These are phyloP conservation scores for Termitomyces heimii DNA, from an alignment of 768 basidiomycete species.

Conservation along the genomic window DNA sequence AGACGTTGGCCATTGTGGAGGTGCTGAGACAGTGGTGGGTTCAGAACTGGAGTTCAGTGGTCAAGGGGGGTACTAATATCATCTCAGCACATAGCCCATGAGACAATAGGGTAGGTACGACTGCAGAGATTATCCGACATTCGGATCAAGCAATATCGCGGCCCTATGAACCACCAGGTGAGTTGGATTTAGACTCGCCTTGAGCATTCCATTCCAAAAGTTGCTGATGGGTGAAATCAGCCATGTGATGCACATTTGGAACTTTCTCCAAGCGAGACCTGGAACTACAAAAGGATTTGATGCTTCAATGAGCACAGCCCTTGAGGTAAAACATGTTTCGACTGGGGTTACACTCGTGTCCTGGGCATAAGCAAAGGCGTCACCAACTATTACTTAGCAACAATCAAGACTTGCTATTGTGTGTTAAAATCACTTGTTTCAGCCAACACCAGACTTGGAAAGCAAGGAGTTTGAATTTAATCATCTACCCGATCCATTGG, in stretches of 20 bases:
- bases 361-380: not conserved
- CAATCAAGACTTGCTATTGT: not conserved
- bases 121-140: conserved; percentile 6
- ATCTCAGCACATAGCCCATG: conserved; percentile 2
- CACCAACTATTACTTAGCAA: too few species aligned
- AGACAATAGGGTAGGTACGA: conserved; percentile 1
- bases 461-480: not conserved
- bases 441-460: not conserved
- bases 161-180: not conserved
- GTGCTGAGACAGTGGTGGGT: not conserved
- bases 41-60: not conserved
- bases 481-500: conserved; percentile 5
- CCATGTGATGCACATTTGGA: conserved; percentile 6
- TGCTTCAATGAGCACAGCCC: not conserved
- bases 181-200: not conserved
- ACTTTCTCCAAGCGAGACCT: not conserved
- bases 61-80: not conserved
- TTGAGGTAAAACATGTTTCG: not conserved
- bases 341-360: not conserved
- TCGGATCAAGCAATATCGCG: conserved; percentile 9
- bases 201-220: not conserved
- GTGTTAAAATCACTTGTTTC: not conserved
- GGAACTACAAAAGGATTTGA: not conserved
- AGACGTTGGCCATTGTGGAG: conserved; percentile 14
- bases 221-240: not conserved